Evolutionary conservation across 148 eudicot genomes (phyloP).

Genomic region (Rhododendron kiyosumense): DNA sequence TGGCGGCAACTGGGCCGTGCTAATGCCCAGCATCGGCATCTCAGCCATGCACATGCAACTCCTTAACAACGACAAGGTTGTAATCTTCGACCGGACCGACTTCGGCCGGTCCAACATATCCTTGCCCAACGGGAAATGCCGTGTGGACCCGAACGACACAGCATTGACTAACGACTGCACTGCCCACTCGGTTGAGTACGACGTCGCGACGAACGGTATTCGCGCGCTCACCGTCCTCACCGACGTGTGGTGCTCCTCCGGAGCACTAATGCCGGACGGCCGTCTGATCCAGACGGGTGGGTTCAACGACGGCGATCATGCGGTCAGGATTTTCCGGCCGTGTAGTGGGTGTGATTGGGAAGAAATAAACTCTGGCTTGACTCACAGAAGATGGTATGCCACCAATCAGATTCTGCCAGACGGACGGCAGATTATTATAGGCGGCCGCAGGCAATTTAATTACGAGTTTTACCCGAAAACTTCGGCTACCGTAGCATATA

Average conservation of each 20-base stretch:
- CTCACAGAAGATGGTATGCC: slow-evolving; percentile 65
- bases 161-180: background rate
- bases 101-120: background rate
- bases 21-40: background rate
- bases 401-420: slow-evolving; percentile 68
- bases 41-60: slow-evolving; percentile 7
- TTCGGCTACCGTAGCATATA: background rate
- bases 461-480: slow-evolving; percentile 75
- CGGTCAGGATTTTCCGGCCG: background rate
- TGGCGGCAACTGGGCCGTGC: background rate
- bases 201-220: background rate
- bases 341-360: slow-evolving; percentile 15
- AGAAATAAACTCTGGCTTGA: slow-evolving; percentile 40
- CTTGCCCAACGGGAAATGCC: background rate
- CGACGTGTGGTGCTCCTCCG: slow-evolving; percentile 3
- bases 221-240: background rate
- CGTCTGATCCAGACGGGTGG: background rate
- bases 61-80: background rate
- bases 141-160: background rate
- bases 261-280: background rate
- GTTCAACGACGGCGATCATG: background rate
- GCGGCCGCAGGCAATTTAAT: slow-evolving; percentile 58
- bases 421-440: slow-evolving; percentile 62
- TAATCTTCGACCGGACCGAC: background rate
- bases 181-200: background rate